Evolutionary conservation across 495 filamentous ascomycete species (phyloP), one percentile per base, ranked within the genome.

Genomic region (Podospora comata): DNA sequence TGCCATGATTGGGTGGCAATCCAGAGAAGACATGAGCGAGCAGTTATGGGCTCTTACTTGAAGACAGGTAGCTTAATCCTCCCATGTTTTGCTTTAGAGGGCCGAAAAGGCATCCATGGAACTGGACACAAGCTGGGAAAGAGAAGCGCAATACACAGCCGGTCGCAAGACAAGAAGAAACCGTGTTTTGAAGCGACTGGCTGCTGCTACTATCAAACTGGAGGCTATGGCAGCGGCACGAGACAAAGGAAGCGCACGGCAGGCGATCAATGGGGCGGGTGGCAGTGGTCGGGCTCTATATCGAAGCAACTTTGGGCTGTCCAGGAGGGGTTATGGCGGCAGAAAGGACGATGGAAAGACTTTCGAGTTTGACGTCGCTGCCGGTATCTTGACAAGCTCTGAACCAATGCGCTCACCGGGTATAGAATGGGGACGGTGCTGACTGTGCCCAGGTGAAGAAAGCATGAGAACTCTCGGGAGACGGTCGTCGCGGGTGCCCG

Each of bases 251-350:
- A 56, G 54, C 4, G 54, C 54, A 26, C 55, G 4, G 23, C 11
- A 5, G 55, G n/a, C 18, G 55, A 58, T 58, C 39, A 48, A 5
- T 16, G 15, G 39, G 55, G 55, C 13, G 55, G 55, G 55, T 26
- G 55, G 55, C 55, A 58, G 23, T 18, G 55, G 55, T 58, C 55
- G 55, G 55, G 55, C n/a, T 58, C 55, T 58, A 26, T 58, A 15
- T 58, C n/a, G 39, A 48, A 11, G 39, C 18, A 4, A 4, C 18
- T 0, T 58, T 58, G 55, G 9, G 39, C 13, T 11, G 39, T 48
- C 39, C 39, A 48, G 39, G 1, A 48, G 9, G 5, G 13, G 39
- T 9, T 16, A 16, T 16, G 39, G 7, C 34, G 34, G 34, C 9
- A 16, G 39, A 16, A 5, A 13, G 13, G 39, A 9, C 13, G 39